These are phyloP conservation scores for Phytopythium montanum DNA, from an alignment of 352 stramenopile genomes.

Conservation along the genomic window DNA sequence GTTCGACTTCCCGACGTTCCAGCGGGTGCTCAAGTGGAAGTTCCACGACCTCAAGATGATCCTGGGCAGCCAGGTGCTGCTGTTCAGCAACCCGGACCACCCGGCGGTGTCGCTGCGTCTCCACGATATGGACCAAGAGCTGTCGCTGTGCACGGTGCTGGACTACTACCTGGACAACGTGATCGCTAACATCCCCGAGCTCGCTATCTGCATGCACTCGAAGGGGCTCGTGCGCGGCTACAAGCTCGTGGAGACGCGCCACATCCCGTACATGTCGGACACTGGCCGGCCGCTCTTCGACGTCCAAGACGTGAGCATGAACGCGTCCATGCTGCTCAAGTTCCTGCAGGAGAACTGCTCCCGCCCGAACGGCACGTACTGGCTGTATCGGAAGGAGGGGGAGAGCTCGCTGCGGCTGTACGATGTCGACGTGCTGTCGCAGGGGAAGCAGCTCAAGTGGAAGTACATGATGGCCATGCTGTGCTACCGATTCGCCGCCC, in stretches of 20 bases:
- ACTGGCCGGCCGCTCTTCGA: slow-evolving; percentile 64
- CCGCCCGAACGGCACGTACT: slow-evolving; percentile 81
- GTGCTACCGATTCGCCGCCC: slow-evolving; percentile 81
- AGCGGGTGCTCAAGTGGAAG: slow-evolving; percentile 84
- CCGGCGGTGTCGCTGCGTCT: slow-evolving; percentile 79
- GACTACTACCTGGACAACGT: slow-evolving; percentile 89
- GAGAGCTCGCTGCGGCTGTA: slow-evolving; percentile 78
- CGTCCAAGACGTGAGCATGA: slow-evolving; percentile 84
- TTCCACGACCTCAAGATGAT: slow-evolving; percentile 89
- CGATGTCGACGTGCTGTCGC: slow-evolving; percentile 77
- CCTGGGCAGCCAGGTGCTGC: slow-evolving; percentile 73
- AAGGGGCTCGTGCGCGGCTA: slow-evolving; percentile 82
- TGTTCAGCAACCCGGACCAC: slow-evolving; percentile 84
- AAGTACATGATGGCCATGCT: slow-evolving; percentile 92
- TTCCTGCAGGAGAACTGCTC: slow-evolving; percentile 86
- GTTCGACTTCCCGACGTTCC: slow-evolving; percentile 43
- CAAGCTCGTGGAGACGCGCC: slow-evolving; percentile 76
- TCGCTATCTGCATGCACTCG: slow-evolving; percentile 86
- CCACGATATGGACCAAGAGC: slow-evolving; percentile 82
- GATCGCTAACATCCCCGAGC: slow-evolving; percentile 83
- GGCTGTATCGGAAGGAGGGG: slow-evolving; percentile 77
- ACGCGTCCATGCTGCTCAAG: slow-evolving; percentile 83
- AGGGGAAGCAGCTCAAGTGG: slow-evolving; percentile 86
- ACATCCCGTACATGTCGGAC: slow-evolving; percentile 82
- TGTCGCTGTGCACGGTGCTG: slow-evolving; percentile 77